Conservation (phyloP, 2,329 filamentous ascomycete species). For the Penicillium sp. region DNA sequence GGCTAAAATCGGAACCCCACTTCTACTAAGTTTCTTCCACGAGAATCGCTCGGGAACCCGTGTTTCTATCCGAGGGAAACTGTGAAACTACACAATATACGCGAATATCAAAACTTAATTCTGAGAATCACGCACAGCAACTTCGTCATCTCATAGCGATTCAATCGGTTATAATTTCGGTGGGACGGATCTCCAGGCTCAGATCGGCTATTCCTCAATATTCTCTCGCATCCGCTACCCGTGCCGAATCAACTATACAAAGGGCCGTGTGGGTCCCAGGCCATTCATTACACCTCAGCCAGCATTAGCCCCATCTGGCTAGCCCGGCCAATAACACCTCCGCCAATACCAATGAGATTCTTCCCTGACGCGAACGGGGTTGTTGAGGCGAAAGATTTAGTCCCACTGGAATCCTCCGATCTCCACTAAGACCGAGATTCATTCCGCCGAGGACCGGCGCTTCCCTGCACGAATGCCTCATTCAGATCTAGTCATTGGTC, state of each 20-base stretch:
- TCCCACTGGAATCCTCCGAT: slow-evolving; percentile 18
- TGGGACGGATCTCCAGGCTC: slow-evolving; percentile 1
- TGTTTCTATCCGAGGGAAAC: slow-evolving; percentile 15
- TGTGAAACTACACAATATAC: not conserved
- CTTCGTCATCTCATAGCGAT: not conserved
- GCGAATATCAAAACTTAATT: no score
- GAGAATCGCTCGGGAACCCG: slow-evolving; percentile 20
- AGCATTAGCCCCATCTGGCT: not conserved
- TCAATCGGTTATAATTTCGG: slow-evolving; percentile 2
- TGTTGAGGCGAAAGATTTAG: slow-evolving; percentile 2
- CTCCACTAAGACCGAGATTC: not conserved
- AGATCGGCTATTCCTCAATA: slow-evolving; percentile 22
- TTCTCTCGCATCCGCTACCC: slow-evolving; percentile 17
- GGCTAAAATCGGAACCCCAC: slow-evolving; percentile 24
- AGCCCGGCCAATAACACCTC: slow-evolving; percentile 10
- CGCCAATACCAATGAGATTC: slow-evolving; percentile 8
- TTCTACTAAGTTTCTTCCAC: slow-evolving; percentile 12
- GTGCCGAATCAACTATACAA: slow-evolving; percentile 12
- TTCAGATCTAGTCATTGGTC: not conserved
- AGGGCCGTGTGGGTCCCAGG: not conserved
- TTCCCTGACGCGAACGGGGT: slow-evolving; percentile 7
- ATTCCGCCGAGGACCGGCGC: slow-evolving; percentile 25
- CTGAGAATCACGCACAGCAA: no score
- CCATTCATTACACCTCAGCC: no score
- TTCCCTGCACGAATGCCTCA: not conserved